A percentile compares a stretch with the other conserved stretches of the same genome.
Evolutionary conservation across 768 basidiomycete species (phyloP).

Genomic region (Tylopilus balloui): DNA sequence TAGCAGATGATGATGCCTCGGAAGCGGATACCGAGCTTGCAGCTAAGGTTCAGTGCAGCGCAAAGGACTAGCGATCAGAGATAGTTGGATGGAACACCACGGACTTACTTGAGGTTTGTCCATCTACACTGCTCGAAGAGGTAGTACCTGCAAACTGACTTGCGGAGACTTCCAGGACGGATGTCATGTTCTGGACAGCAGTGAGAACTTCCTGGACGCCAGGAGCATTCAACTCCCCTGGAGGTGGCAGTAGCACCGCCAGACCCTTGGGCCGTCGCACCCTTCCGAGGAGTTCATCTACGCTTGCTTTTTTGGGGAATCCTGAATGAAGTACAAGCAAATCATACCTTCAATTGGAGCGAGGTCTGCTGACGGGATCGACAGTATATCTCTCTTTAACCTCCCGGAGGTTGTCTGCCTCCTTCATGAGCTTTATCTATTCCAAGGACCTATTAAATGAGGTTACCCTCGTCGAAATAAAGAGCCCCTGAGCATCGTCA

Average conservation of each 20-base stretch:
- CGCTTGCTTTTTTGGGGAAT: no score
- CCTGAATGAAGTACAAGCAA: no score
- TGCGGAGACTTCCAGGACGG: background rate
- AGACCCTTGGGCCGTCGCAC: no score
- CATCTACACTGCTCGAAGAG: background rate
- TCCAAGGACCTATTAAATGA: no score
- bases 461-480: background rate
- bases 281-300: no score
- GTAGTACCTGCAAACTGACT: background rate
- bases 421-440: background rate
- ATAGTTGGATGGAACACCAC: background rate
- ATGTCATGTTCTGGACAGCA: background rate
- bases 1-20: no score
- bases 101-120: no score
- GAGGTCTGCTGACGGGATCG: background rate
- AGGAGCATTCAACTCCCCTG: background rate
- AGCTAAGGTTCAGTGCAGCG: no score
- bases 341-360: background rate
- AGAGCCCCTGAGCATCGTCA: background rate
- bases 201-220: background rate
- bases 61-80: background rate
- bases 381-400: constrained; percentile 1
- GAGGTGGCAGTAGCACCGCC: no score
- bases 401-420: constrained; percentile 2
- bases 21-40: no score